Conservation (phyloP, 1,139 yeast genomes). For the Nematodospora anomalae region DNA sequence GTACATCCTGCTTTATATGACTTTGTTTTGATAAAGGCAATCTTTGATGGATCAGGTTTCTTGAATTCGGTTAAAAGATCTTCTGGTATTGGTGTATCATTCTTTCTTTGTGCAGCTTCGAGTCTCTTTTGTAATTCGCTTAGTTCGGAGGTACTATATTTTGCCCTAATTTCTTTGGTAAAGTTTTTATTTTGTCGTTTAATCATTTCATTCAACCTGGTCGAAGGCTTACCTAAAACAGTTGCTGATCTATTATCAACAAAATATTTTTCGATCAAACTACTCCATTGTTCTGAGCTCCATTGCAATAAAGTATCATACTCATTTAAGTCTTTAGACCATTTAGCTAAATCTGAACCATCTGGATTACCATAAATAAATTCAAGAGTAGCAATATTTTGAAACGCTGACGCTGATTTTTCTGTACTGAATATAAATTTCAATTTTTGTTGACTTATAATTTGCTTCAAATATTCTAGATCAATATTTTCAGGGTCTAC, state of each 20-base stretch:
- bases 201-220: slow-evolving; percentile 51
- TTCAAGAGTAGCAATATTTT: slow-evolving; percentile 70
- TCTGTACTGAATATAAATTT: slow-evolving; percentile 67
- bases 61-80: slow-evolving; percentile 58
- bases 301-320: slow-evolving; percentile 61
- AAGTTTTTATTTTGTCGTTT: slow-evolving; percentile 54
- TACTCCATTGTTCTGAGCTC: slow-evolving; percentile 69
- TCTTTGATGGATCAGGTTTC: slow-evolving; percentile 73
- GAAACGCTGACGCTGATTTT: slow-evolving; percentile 58
- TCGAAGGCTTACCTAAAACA: slow-evolving; percentile 77
- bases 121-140: slow-evolving; percentile 49
- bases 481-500: slow-evolving; percentile 54
- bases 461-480: slow-evolving; percentile 60
- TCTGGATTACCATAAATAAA: slow-evolving; percentile 73
- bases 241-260: slow-evolving; percentile 69
- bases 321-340: slow-evolving; percentile 57
- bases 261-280: slow-evolving; percentile 51
- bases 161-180: slow-evolving; percentile 46
- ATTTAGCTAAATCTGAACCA: slow-evolving; percentile 56
- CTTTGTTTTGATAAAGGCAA: slow-evolving; percentile 68
- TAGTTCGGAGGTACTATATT: slow-evolving; percentile 64
- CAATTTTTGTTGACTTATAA: slow-evolving; percentile 64
- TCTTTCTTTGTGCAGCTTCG: slow-evolving; percentile 61
- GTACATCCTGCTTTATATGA: slow-evolving; percentile 56
- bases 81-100: slow-evolving; percentile 76